A percentile compares a stretch with the other conserved stretches of the same genome.
These are phyloP conservation scores for Solanum hybrid DNA, from an alignment of 305 asterid genomes.

Conservation along the genomic window DNA sequence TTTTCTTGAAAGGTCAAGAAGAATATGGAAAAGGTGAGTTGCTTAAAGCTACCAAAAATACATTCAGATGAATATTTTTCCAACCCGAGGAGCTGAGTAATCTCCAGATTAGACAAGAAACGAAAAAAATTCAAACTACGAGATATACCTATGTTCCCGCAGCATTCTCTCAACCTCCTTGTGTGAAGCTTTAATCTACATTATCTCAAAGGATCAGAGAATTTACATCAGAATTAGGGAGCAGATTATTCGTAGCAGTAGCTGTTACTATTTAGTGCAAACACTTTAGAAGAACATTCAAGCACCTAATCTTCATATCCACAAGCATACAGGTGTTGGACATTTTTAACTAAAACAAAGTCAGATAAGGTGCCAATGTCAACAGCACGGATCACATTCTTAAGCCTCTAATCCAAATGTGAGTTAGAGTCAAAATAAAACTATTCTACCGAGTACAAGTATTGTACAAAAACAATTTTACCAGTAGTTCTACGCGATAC, in stretches of 20 bases:
- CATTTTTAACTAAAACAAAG: background rate
- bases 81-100: background rate
- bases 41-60: background rate
- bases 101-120: background rate
- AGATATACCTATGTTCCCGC: conserved; percentile 57
- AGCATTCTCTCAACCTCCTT: conserved; percentile 81
- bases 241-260: background rate
- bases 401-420: background rate
- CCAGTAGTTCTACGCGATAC: background rate
- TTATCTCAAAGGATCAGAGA: conserved; percentile 12
- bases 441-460: background rate
- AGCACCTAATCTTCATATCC: background rate
- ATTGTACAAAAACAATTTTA: background rate
- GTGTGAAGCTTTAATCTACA: conserved; percentile 88
- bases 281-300: background rate
- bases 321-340: background rate
- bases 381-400: background rate
- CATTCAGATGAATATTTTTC: background rate
- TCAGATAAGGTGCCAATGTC: background rate
- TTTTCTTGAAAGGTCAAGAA: background rate
- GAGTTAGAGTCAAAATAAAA: background rate
- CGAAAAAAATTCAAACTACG: background rate
- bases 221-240: background rate
- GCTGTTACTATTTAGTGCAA: background rate
- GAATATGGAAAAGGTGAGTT: background rate